Evolutionary conservation across 164 flowering plant species (phyloP).

Genomic region (Brasenia schreberi): DNA sequence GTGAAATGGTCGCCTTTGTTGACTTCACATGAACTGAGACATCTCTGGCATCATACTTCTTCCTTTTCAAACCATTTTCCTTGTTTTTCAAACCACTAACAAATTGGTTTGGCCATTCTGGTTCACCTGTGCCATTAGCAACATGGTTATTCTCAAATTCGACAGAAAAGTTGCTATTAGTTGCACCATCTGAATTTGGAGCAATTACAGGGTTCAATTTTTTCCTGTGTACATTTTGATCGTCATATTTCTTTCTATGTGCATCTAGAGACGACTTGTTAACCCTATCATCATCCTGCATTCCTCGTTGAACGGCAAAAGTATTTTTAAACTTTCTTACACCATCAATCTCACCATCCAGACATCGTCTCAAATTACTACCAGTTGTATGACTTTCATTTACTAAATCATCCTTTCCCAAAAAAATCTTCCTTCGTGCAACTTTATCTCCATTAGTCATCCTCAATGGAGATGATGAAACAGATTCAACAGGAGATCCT

Average conservation of each 20-base stretch:
- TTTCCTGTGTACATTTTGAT: neutral
- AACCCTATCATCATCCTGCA: neutral
- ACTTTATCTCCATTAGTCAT: conserved; percentile 31
- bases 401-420: neutral
- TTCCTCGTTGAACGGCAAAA: neutral
- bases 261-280: neutral
- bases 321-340: neutral
- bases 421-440: conserved; percentile 3
- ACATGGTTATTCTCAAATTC: neutral
- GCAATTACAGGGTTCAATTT: neutral
- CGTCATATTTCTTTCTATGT: neutral
- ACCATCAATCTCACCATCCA: neutral
- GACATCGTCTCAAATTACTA: neutral
- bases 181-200: too few relatives aligned
- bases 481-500: conserved; percentile 94
- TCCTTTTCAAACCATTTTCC: neutral
- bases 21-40: conserved; percentile 14
- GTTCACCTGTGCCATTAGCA: neutral
- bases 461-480: conserved; percentile 88
- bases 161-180: neutral
- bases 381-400: neutral
- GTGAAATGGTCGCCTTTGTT: conserved; percentile 35
- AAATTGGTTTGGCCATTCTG: neutral
- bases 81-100: neutral
- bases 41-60: neutral